Base-by-base conservation (phyloP, 139 green algal species). In the Tetraselmis chui region DNA sequence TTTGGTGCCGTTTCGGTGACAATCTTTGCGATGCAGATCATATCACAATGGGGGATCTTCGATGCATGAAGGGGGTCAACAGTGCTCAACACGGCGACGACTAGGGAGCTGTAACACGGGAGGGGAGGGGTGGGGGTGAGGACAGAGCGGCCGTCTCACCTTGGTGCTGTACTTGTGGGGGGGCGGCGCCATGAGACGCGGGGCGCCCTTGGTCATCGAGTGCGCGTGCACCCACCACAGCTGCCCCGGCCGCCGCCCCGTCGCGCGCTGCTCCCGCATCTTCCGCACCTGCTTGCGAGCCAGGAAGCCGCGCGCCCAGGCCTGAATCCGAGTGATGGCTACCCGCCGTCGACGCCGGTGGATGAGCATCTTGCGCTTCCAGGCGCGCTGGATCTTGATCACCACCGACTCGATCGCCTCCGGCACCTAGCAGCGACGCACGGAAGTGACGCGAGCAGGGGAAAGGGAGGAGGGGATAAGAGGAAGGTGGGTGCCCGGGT, bases 221-320 rank as follows among this genome's bases (percentile, higher is more conserved):
- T 85, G 82, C n/a, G 82, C 82, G 24, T 75, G 28, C 31, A 85
- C 82, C 76, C 76, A 85, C 82, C 82, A 85, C 2, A 85, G 76
- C 45, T 67, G 29, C 82, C 77, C 77, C 26, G 27, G 79, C 59
- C 82, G 59, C 59, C 77, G 29, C 23, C 79, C 45, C 59, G 2
- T 25, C 45, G 78, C 78, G 2, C 74, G 30, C 82, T 58, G 77
- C 59, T 86, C 82, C 23, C 29, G 59, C 79, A 59, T 77, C 27
- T 83, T 75, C 74, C 28, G 2, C 28, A 84, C 27, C 32, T 2
- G 1, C 77, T 83, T 79, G 27, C 82, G 77, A 1, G 58, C 31
- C 0, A 79, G 28, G 30, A 79, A 59, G 28, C 32, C 82, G 32
- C 82, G 78, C 77, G 28, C 82, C 28, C 27, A 28, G 26, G 78